These are phyloP conservation scores for Fusarium incarnatum DNA, from an alignment of 2,329 filamentous ascomycete species.

Conservation along the genomic window DNA sequence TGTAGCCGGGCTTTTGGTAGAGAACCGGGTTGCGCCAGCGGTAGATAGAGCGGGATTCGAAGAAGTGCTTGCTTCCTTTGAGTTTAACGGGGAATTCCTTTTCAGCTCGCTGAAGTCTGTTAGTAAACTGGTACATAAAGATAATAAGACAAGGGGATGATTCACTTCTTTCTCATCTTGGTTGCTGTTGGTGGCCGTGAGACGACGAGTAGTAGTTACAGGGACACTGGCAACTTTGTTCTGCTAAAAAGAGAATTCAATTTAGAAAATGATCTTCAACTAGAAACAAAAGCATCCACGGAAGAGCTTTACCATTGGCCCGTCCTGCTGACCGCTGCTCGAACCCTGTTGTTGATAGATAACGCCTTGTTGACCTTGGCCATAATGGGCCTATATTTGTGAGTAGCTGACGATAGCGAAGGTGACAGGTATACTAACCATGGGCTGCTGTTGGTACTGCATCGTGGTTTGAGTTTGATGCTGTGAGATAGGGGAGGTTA, in stretches of 20 bases:
- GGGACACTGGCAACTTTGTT: constrained; percentile 32
- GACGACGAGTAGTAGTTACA: constrained; percentile 27
- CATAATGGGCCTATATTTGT: constrained; percentile 30
- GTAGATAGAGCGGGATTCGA: constrained; percentile 34
- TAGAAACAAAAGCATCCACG: constrained; percentile 45
- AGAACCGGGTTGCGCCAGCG: constrained; percentile 41
- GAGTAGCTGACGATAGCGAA: not conserved
- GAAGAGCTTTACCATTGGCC: constrained; percentile 47
- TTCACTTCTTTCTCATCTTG: constrained; percentile 38
- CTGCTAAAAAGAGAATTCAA: constrained; percentile 42
- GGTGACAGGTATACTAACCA: constrained; percentile 14
- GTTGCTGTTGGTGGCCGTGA: constrained; percentile 19
- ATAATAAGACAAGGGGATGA: not conserved
- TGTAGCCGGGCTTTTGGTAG: constrained; percentile 42
- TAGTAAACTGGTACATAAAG: constrained; percentile 14
- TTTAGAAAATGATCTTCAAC: constrained; percentile 27
- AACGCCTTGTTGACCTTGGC: constrained; percentile 39
- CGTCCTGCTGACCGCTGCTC: constrained; percentile 40
- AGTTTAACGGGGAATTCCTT: constrained; percentile 45
- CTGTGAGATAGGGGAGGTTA: constrained; percentile 20
- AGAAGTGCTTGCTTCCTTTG: constrained; percentile 42
- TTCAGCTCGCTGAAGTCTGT: constrained; percentile 25
- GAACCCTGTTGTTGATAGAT: constrained; percentile 41
- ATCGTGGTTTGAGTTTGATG: constrained; percentile 31
- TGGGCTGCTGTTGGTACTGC: constrained; percentile 41